Conservation (phyloP, 1,139 yeast species). For the Kodamaea fungicola region DNA sequence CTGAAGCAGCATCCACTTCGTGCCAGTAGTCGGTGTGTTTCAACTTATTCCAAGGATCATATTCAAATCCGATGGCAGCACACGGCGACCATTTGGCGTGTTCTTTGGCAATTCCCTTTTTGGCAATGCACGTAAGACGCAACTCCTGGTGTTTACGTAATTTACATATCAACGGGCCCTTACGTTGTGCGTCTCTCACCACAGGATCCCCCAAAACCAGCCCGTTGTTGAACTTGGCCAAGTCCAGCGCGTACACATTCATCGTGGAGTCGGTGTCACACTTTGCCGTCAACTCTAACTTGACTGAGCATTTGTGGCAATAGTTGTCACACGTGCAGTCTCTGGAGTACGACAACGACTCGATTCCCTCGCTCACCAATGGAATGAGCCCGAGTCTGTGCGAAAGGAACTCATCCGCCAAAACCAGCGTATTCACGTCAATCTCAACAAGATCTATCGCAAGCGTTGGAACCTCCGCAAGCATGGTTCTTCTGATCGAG, state of each 20-base stretch:
- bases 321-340: conserved; percentile 98
- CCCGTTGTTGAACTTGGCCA: conserved; percentile 52
- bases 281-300: conserved; percentile 76
- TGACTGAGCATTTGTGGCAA: conserved; percentile 92
- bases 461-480: conserved; percentile 92
- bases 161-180: conserved; percentile 88
- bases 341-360: conserved; percentile 73
- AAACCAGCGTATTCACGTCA: conserved; percentile 86
- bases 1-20: conserved; percentile 81
- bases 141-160: conserved; percentile 91
- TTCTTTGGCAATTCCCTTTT: conserved; percentile 96
- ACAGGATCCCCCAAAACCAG: conserved; percentile 75
- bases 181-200: conserved; percentile 67
- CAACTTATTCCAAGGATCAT: conserved; percentile 98
- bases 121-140: conserved; percentile 86
- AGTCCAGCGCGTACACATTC: conserved; percentile 86
- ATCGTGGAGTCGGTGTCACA: conserved; percentile 87
- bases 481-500: conserved; percentile 85
- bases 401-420: conserved; percentile 94
- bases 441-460: conserved; percentile 97
- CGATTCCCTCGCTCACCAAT: conserved; percentile 78
- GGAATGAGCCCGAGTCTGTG: conserved; percentile 94
- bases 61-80: conserved; percentile 95
- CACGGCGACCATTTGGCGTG: conserved; percentile 99
- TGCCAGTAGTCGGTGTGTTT: conserved; percentile 96